These are phyloP conservation scores for Dysphania ambrosioides DNA, from an alignment of 148 eudicot species.

Conservation along the genomic window DNA sequence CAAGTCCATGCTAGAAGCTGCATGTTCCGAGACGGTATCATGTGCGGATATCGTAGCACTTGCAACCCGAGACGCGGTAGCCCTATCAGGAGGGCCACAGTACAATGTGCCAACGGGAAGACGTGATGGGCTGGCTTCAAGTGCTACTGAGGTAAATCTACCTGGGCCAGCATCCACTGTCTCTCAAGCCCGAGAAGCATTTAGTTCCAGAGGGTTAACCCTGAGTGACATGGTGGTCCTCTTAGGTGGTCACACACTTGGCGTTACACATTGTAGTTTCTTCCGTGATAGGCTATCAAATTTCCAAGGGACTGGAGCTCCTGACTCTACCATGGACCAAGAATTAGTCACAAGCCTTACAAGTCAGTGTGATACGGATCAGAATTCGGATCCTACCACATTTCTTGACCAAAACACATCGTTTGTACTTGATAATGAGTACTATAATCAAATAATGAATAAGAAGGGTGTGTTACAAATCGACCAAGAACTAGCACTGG, in stretches of 20 bases:
- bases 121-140: conserved; percentile 7
- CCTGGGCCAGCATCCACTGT: conserved; percentile 9
- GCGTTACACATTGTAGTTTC: conserved; percentile 23
- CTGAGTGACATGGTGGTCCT: conserved; percentile 10
- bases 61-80: conserved; percentile 19
- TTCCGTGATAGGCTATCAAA: conserved; percentile 13
- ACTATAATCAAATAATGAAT: conserved; percentile 4
- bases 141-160: not conserved
- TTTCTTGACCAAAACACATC: conserved; percentile 16
- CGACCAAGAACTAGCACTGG: conserved; percentile 16
- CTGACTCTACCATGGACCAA: conserved; percentile 19
- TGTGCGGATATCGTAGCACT: conserved; percentile 22
- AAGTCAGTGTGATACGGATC: not conserved
- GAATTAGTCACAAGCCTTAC: not conserved
- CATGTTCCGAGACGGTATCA: conserved; percentile 5
- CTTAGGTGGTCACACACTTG: conserved; percentile 19
- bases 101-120: conserved; percentile 14
- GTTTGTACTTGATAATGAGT: conserved; percentile 11
- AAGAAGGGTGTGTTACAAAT: conserved; percentile 14
- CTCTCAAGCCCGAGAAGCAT: not conserved
- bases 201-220: conserved; percentile 3
- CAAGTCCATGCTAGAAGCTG: not conserved
- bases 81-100: not conserved
- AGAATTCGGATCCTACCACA: not conserved
- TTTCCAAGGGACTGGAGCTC: not conserved